A percentile compares a stretch with the other conserved stretches of the same genome.
These are phyloP conservation scores for Ormosia emarginata DNA, from an alignment of 306 rosid species.

Conservation along the genomic window DNA sequence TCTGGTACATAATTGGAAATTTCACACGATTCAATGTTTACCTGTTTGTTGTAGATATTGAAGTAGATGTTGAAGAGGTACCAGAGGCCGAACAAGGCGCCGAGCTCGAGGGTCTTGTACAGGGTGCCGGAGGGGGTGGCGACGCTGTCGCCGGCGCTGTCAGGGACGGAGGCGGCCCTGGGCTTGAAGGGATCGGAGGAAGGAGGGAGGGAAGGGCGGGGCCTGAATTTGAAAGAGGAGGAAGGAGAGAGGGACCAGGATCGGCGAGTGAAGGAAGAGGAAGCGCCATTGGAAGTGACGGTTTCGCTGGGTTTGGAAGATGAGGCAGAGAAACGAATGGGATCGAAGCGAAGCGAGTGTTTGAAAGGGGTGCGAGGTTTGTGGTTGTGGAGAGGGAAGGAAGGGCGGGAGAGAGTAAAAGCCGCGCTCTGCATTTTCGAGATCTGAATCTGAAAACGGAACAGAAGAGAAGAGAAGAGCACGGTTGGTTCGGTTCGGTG, in stretches of 20 bases:
- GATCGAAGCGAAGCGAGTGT: conserved; percentile 10
- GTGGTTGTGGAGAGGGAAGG: conserved; percentile 26
- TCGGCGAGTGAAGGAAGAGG: conserved; percentile 44
- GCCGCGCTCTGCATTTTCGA: conserved; percentile 69
- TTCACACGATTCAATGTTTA: background rate
- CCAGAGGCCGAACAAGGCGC: conserved; percentile 84
- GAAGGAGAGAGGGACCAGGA: conserved; percentile 64
- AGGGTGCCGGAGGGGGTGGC: conserved; percentile 17
- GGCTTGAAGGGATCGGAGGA: conserved; percentile 44
- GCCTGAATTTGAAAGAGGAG: conserved; percentile 60
- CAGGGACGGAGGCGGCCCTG: conserved; percentile 63
- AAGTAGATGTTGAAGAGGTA: conserved; percentile 91
- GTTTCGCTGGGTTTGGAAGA: conserved; percentile 15
- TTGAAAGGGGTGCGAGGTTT: background rate
- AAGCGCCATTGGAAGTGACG: background rate
- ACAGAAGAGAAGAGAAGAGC: background rate
- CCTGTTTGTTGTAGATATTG: conserved; percentile 97
- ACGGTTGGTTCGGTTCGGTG: background rate
- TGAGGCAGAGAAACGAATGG: conserved; percentile 12
- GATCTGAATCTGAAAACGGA: conserved; percentile 10
- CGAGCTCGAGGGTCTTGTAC: conserved; percentile 68
- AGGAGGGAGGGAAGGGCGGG: conserved; percentile 37
- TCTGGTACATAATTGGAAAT: background rate
- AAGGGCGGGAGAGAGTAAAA: conserved; percentile 37
- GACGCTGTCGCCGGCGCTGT: conserved; percentile 36